phyloP scores from a whole-genome alignment of 192 early-diverging fungal genomes.

The Dispira simplex region DNA sequence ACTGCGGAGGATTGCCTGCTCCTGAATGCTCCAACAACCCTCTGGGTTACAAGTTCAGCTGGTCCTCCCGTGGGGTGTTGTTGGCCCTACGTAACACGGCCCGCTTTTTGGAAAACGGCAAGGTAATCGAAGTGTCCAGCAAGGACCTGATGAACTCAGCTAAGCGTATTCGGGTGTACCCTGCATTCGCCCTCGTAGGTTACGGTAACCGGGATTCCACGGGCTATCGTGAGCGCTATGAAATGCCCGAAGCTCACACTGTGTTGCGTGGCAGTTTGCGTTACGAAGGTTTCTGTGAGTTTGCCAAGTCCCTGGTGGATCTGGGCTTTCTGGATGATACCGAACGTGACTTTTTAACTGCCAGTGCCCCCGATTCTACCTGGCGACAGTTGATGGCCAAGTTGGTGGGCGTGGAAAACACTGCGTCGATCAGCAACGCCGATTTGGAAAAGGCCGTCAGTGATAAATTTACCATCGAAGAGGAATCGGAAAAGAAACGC shows the following conservation, averaged over 20 bases:
- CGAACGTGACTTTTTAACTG: slow-evolving; percentile 37
- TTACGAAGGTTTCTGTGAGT: slow-evolving; percentile 94
- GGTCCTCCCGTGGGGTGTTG: slow-evolving; percentile 96
- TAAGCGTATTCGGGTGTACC: slow-evolving; percentile 86
- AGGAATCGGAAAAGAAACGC: slow-evolving; percentile 32
- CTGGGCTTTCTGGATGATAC: slow-evolving; percentile 83
- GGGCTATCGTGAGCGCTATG: slow-evolving; percentile 83
- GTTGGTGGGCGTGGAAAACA: slow-evolving; percentile 19
- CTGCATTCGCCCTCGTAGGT: slow-evolving; percentile 87
- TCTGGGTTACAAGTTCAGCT: slow-evolving; percentile 98
- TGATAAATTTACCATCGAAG: slow-evolving; percentile 45
- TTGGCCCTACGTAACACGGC: slow-evolving; percentile 91
- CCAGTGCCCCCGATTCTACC: slow-evolving; percentile 37
- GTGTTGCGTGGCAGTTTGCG: slow-evolving; percentile 89
- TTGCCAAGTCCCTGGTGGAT: slow-evolving; percentile 87
- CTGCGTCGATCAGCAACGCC: slow-evolving; percentile 11
- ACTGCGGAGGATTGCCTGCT: slow-evolving; percentile 96
- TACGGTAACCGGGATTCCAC: slow-evolving; percentile 98
- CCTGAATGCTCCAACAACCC: slow-evolving; percentile 96
- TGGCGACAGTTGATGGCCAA: slow-evolving; percentile 67
- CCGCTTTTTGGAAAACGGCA: slow-evolving; percentile 77
- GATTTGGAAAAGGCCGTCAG: slow-evolving; percentile 42
- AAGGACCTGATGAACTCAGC: slow-evolving; percentile 82
- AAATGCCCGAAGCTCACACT: slow-evolving; percentile 86
- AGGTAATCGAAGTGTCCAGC: slow-evolving; percentile 70